Evolutionary conservation across 1,284 basidiomycete genomes (phyloP).

Genomic region (Leccinum fallax): DNA sequence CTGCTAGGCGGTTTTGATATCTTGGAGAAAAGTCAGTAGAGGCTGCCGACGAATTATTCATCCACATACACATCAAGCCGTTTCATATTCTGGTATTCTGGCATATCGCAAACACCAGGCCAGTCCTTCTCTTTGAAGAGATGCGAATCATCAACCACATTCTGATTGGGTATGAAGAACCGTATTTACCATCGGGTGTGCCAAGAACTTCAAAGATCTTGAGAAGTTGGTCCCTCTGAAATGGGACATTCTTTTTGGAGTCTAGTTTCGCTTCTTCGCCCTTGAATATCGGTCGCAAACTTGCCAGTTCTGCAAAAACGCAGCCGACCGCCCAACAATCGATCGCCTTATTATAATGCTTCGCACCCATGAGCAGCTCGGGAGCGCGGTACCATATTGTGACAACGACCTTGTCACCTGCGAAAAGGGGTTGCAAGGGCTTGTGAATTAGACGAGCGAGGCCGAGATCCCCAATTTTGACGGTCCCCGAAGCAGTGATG

Average conservation of each 20-base stretch:
- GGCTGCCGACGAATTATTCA: background rate
- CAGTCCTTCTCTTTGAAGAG: conserved; percentile 70
- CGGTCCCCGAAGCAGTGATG: conserved; percentile 85
- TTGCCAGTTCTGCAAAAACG: conserved; percentile 94
- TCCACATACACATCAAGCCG: conserved; percentile 70
- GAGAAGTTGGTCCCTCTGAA: conserved; percentile 91
- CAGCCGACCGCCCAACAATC: conserved; percentile 98
- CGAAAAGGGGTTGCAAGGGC: conserved; percentile 84
- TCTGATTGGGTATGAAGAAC: background rate
- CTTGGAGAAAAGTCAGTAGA: conserved; percentile 38
- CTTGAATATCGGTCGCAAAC: conserved; percentile 96
- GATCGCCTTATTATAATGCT: conserved; percentile 95
- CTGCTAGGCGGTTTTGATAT: conserved; percentile 65
- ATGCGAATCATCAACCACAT: conserved; percentile 2
- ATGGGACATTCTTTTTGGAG: conserved; percentile 89
- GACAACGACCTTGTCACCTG: conserved; percentile 97
- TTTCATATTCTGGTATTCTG: conserved; percentile 85
- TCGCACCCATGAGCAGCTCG: conserved; percentile 91
- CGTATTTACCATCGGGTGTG: conserved; percentile 74
- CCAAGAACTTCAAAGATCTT: conserved; percentile 97
- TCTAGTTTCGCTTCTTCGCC: conserved; percentile 98
- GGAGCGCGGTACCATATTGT: conserved; percentile 99
- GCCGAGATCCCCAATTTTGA: conserved; percentile 98
- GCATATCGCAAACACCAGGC: conserved; percentile 86
- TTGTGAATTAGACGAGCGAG: conserved; percentile 87